Evolutionary conservation across 371 early-diverging fungal genomes (phyloP).

Genomic region (Circinella umbellata): DNA sequence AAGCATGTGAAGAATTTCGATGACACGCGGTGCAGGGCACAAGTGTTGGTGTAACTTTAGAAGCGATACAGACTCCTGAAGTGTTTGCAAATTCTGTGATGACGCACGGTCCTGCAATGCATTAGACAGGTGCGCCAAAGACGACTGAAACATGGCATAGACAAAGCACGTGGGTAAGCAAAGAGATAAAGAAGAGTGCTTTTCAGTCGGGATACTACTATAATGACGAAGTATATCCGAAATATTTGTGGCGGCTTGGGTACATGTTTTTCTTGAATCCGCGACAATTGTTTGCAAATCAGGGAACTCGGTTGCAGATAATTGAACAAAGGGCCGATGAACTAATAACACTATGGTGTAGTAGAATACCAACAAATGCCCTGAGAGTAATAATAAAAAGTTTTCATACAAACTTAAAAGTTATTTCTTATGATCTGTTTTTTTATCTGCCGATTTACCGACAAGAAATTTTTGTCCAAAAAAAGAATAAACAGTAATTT

Average conservation of each 20-base stretch:
- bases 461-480: conserved; percentile 19
- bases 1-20: conserved; percentile 40
- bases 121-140: conserved; percentile 39
- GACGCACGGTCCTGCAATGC: conserved; percentile 33
- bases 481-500: not conserved
- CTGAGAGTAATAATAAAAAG: conserved; percentile 26
- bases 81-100: conserved; percentile 13
- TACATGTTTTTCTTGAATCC: conserved; percentile 38
- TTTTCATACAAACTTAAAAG: not conserved
- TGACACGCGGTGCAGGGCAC: conserved; percentile 36
- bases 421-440: not conserved
- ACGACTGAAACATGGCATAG: conserved; percentile 54
- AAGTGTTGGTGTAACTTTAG: conserved; percentile 34
- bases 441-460: not conserved
- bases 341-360: conserved; percentile 55
- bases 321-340: conserved; percentile 58
- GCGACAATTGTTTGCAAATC: conserved; percentile 30
- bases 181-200: conserved; percentile 32
- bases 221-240: conserved; percentile 33
- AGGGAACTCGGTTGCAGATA: conserved; percentile 24
- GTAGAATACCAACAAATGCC: conserved; percentile 56
- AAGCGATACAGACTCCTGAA: conserved; percentile 30
- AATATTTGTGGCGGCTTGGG: conserved; percentile 37
- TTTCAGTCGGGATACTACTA: conserved; percentile 21
- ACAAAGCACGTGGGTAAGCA: conserved; percentile 51